phyloP scores from a whole-genome alignment of 139 green algal species.

The Nannochloris sp. region DNA sequence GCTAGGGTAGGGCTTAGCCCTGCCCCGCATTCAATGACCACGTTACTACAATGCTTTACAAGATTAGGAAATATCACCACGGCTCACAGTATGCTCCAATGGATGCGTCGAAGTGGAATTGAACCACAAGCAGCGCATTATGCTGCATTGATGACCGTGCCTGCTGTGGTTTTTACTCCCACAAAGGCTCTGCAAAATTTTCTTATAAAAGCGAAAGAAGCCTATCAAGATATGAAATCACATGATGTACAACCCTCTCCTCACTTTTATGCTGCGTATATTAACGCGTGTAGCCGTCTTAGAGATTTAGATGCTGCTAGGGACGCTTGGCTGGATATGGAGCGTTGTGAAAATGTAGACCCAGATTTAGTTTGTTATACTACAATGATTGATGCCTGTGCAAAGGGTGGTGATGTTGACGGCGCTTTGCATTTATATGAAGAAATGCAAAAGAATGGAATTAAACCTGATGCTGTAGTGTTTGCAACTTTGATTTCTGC shows the following conservation, averaged over 20 bases:
- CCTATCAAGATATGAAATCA: slow-evolving; percentile 7
- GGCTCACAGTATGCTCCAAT: slow-evolving; percentile 15
- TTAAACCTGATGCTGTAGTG: neutral
- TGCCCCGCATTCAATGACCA: neutral
- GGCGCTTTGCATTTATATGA: neutral
- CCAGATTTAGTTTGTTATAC: slow-evolving; percentile 12
- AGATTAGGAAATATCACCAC: slow-evolving; percentile 13
- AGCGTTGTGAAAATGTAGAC: neutral
- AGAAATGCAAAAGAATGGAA: neutral
- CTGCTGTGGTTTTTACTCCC: neutral
- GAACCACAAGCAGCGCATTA: slow-evolving; percentile 2
- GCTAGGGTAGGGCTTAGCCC: slow-evolving; percentile 13
- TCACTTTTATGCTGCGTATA: slow-evolving; percentile 11
- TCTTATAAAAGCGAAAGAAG: neutral
- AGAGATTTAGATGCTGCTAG: neutral
- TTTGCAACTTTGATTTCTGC: neutral
- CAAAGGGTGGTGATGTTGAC: neutral
- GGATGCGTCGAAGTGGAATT: slow-evolving; percentile 19
- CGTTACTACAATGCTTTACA: slow-evolving; percentile 27
- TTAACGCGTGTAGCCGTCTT: slow-evolving; percentile 6
- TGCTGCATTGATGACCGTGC: slow-evolving; percentile 18
- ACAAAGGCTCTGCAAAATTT: neutral
- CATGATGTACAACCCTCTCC: slow-evolving; percentile 16
- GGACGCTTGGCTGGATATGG: slow-evolving; percentile 10
- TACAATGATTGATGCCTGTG: slow-evolving; percentile 19